A percentile compares a stretch with the other conserved stretches of the same genome.
Evolutionary conservation across 2,329 filamentous ascomycete species (phyloP).

Genomic region (Trichoderma endophyticum): DNA sequence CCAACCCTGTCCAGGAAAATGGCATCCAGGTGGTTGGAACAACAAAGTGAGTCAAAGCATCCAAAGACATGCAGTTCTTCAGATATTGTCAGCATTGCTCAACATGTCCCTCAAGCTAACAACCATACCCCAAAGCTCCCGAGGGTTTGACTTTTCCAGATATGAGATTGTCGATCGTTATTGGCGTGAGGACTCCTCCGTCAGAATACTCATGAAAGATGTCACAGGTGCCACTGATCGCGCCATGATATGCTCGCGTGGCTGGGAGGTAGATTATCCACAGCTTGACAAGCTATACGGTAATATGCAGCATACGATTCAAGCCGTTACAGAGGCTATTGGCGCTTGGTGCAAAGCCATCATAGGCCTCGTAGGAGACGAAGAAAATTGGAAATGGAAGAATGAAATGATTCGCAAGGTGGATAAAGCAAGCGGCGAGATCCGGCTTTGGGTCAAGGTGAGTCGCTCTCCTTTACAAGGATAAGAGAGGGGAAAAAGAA

Average conservation of each 20-base stretch:
- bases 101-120: background rate
- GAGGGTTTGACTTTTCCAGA: no score
- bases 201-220: no score
- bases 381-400: background rate
- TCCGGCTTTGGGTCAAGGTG: background rate
- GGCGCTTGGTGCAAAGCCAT: background rate
- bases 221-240: no score
- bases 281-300: background rate
- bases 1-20: background rate
- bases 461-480: background rate
- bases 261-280: no score
- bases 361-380: background rate
- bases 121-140: background rate
- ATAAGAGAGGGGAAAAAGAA: background rate
- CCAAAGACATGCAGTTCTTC: background rate
- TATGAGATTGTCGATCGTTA: no score
- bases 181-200: no score
- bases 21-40: background rate
- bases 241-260: no score
- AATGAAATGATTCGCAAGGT: background rate
- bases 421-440: rapidly evolving
- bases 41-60: background rate
- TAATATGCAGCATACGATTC: background rate
- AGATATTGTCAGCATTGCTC: background rate
- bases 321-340: background rate